A percentile compares a stretch with the other conserved stretches of the same genome.
Conservation (phyloP, 306 rosid genomes). For the Castanea crenata region DNA sequence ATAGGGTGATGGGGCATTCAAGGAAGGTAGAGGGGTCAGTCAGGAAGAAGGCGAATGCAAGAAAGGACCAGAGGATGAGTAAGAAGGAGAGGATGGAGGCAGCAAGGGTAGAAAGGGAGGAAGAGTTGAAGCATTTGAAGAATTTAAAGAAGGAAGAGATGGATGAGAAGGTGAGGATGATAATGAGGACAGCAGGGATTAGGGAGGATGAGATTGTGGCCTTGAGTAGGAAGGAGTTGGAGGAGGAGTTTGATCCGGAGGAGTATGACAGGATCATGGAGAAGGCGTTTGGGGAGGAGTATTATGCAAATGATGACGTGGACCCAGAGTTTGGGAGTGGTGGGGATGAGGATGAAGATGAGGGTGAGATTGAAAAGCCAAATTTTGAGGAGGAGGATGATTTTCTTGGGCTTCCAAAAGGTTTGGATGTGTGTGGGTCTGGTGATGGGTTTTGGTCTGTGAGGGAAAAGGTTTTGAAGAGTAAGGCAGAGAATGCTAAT, state of each 20-base stretch:
- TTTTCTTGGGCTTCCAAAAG: conserved; percentile 76
- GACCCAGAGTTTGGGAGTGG: conserved; percentile 49
- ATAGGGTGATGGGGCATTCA: conserved; percentile 71
- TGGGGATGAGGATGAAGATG: conserved; percentile 33
- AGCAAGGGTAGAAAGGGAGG: conserved; percentile 79
- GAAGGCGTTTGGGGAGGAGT: conserved; percentile 60
- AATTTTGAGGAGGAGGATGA: conserved; percentile 85
- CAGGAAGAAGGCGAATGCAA: conserved; percentile 73
- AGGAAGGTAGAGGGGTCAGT: conserved; percentile 73
- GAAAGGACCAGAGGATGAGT: conserved; percentile 83
- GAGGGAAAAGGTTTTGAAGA: conserved; percentile 53
- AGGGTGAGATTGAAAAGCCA: conserved; percentile 63
- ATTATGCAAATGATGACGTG: conserved; percentile 64
- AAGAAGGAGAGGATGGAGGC: conserved; percentile 89
- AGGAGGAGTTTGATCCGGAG: conserved; percentile 77
- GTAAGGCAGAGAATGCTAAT: conserved; percentile 38
- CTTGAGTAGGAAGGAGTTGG: conserved; percentile 55
- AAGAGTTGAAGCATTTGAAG: conserved; percentile 83
- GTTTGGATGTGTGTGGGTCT: conserved; percentile 56
- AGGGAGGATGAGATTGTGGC: conserved; percentile 52
- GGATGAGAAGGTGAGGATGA: conserved; percentile 60
- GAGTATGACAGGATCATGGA: conserved; percentile 91
- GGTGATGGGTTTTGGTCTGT: conserved; percentile 69
- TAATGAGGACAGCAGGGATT: conserved; percentile 78
- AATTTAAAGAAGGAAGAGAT: conserved; percentile 94